Conservation (phyloP, 768 basidiomycete genomes). For the Termitomyces sp. region DNA sequence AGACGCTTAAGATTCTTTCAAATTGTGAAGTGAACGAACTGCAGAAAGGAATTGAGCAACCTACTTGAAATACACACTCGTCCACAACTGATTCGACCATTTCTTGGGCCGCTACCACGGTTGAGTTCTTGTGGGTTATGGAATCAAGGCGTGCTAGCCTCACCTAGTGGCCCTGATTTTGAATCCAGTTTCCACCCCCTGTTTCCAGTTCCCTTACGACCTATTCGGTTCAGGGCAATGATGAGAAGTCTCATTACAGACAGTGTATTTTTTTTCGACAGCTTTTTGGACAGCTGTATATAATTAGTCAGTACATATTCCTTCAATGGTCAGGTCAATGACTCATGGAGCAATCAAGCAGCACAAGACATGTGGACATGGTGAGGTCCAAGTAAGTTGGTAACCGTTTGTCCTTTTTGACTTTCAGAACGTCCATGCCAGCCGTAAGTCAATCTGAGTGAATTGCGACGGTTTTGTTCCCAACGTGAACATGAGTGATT, state of each 20-base stretch:
- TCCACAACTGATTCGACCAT: neutral
- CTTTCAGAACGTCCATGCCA: neutral
- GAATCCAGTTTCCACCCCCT: neutral
- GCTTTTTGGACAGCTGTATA: neutral
- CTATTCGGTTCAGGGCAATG: neutral
- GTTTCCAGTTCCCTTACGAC: neutral
- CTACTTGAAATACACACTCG: neutral
- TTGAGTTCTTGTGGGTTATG: neutral
- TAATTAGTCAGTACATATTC: neutral
- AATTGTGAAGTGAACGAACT: no score
- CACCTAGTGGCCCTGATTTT: slow-evolving; percentile 2
- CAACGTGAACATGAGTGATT: neutral
- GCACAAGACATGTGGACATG: neutral
- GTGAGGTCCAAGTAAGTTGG: neutral
- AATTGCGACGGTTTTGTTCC: neutral
- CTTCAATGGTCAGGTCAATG: neutral
- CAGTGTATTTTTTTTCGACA: neutral
- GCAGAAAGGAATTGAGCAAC: no score
- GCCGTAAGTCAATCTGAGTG: neutral
- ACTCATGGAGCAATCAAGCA: neutral
- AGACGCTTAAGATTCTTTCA: no score
- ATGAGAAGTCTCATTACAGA: neutral
- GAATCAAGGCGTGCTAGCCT: neutral
- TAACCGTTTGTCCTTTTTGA: neutral
- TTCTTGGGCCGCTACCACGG: neutral